Evolutionary conservation across 768 basidiomycete genomes (phyloP), one percentile per base, ranked within the genome.

Genomic region (Kwoniella botswanensis): DNA sequence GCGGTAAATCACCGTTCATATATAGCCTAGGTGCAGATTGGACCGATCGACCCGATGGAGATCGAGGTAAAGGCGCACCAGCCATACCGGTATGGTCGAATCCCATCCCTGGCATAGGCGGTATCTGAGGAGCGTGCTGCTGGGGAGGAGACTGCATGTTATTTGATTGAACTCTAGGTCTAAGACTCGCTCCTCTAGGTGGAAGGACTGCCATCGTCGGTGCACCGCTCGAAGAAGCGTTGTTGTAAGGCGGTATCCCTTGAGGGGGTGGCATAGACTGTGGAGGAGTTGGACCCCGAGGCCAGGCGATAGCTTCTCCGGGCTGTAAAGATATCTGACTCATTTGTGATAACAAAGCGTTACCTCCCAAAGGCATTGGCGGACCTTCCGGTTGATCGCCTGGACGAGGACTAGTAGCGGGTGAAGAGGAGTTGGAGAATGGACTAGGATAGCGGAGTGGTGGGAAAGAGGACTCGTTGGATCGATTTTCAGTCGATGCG

Each of bases 141-240:
- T 60, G 43, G 7, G 61, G 52, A 41, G 62, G 68, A 54, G 62
- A 57, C 18, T 57, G 60, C 24, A 56, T 59, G 54, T 63, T 63
- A 24, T 50, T 52, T n/a, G 68, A 69, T 9, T 71, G 73, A 4
- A 69, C 63, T 56, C 74, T 59, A 13, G 63, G 35, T 35, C 79
- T 72, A 24, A 81, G 61, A 71, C 74, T 76, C 5, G 79, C 79
- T 29, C 79, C 79, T 35, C 79, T 66, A 21, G 79, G 79, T 11
- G 79, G 79, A 18, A 80, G 63, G 1, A 55, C 73, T 17, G 69
- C 65, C 17, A 65, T 70, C 12, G 59, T 44, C 11, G 63, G 68
- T 24, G 66, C 63, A 12, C 72, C 72, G 6, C 26, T n/a, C 18
- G 71, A 24, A n/a, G 59, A 13, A 18, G 56, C 22, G 26, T 52